Base-by-base conservation (phyloP, 2,329 filamentous ascomycete species). In the Dryadomyces quercivorus region DNA sequence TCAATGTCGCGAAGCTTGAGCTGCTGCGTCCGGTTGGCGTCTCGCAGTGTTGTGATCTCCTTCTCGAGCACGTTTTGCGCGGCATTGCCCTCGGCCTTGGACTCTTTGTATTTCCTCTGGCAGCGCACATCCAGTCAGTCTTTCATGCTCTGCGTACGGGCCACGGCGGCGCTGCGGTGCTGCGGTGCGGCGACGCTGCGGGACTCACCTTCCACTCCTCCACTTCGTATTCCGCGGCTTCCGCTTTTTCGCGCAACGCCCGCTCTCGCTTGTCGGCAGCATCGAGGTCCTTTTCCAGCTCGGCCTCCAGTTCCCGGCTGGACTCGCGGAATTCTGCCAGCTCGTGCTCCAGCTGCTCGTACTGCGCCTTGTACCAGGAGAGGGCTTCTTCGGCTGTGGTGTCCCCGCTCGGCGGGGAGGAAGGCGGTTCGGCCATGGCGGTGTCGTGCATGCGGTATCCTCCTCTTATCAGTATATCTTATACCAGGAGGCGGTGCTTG, bases 201-300 rank as follows among this genome's bases (percentile, higher is more conserved):
- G 15, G 20, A 62, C 80, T 69, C 74, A 92, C 90, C 84, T 97
- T 97, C 93, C 93, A 98, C 71, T 98, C 93, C 56, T 97, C 90
- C 0, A 93, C 91, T 69, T 97, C 91, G 65, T 89, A 98, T 51
- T 79, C 82, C 59, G 95, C 70, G 42, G 77, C 79, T 69, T 97
- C 92, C 1, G 88, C 86, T 73, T 92, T 95, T 68, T 95, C 86
- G 67, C 91, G 85, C 62, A 96, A 71, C 60, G 83, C 76, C 59
- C 90, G 81, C 72, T 97, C 92, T 63, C 90, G 82, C 74, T 95
- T 95, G 75, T 98, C 93, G 47, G 91, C 91, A 47, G 88, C 86
- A 63, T 97, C 92, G 55, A 98, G 85, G 67, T 98, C 93, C 74
- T 91, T 94, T 70, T 98, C 93, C 53, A 98, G 76, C 70, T 97